Evolutionary conservation across 2,329 filamentous ascomycete species (phyloP).

Genomic region (Colletotrichum sp.): DNA sequence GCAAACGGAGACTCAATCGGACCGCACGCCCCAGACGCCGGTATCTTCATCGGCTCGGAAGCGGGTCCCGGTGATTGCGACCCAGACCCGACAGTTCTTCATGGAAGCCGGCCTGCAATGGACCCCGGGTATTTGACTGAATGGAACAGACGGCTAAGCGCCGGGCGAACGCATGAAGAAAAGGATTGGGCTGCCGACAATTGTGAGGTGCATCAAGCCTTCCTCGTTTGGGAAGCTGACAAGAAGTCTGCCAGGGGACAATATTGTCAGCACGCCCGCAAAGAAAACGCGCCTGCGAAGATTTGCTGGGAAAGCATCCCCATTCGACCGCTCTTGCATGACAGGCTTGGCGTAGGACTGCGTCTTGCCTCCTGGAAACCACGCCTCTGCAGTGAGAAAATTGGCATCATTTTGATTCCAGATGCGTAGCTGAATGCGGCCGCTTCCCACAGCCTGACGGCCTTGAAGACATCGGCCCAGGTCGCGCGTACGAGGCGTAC

Average conservation of each 20-base stretch:
- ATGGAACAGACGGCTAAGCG: neutral
- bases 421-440: neutral
- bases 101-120: neutral
- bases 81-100: neutral
- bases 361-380: neutral
- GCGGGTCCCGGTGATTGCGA: neutral
- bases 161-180: neutral
- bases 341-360: neutral
- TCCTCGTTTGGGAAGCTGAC: constrained; percentile 5
- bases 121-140: neutral
- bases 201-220: neutral
- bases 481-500: neutral
- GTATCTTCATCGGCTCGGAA: neutral
- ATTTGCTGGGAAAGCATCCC: neutral
- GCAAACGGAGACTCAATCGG: neutral
- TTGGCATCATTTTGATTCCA: neutral
- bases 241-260: neutral
- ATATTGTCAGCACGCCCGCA: neutral
- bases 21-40: neutral
- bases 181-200: neutral
- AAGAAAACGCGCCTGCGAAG: neutral
- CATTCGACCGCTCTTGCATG: neutral
- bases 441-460: neutral
- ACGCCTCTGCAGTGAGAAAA: neutral
- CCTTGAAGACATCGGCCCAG: neutral